phyloP scores from a whole-genome alignment of 2,329 filamentous ascomycete genomes.

The Phialophora expanda region DNA sequence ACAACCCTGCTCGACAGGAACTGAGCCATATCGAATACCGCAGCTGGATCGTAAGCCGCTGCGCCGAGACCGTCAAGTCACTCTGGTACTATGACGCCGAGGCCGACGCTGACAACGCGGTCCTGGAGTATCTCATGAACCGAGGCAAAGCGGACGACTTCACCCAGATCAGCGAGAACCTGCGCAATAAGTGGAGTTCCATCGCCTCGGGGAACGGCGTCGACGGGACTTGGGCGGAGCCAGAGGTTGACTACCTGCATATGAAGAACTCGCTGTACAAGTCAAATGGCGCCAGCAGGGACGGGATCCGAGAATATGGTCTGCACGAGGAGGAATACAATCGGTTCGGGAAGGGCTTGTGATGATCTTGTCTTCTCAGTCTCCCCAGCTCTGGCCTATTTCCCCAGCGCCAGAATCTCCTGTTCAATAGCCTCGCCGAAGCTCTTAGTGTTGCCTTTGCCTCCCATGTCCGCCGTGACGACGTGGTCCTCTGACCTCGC shows the following conservation, averaged over 20 bases:
- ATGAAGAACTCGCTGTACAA: slow-evolving; percentile 19
- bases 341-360: slow-evolving; percentile 18
- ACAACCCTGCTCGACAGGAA: slow-evolving; percentile 15
- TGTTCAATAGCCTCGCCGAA: slow-evolving; percentile 88
- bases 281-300: slow-evolving; percentile 2
- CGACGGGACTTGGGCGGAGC: slow-evolving; percentile 14
- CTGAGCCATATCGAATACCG: slow-evolving; percentile 14
- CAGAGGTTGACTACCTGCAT: slow-evolving; percentile 11
- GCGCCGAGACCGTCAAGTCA: slow-evolving; percentile 13
- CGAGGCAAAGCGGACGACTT: slow-evolving; percentile 21
- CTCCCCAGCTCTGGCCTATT: not conserved
- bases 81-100: slow-evolving; percentile 35
- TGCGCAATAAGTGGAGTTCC: slow-evolving; percentile 23
- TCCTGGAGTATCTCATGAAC: slow-evolving; percentile 28
- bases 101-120: slow-evolving; percentile 31
- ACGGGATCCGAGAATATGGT: slow-evolving; percentile 18
- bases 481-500: slow-evolving; percentile 77
- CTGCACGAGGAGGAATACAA: slow-evolving; percentile 15
- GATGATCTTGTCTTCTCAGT: not conserved
- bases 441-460: slow-evolving; percentile 92
- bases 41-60: slow-evolving; percentile 6
- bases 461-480: slow-evolving; percentile 86
- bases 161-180: slow-evolving; percentile 19
- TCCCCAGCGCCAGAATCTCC: slow-evolving; percentile 14
- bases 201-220: slow-evolving; percentile 7